These are phyloP conservation scores for Trametes polyzona DNA, from an alignment of 1,284 basidiomycete genomes.

Conservation along the genomic window DNA sequence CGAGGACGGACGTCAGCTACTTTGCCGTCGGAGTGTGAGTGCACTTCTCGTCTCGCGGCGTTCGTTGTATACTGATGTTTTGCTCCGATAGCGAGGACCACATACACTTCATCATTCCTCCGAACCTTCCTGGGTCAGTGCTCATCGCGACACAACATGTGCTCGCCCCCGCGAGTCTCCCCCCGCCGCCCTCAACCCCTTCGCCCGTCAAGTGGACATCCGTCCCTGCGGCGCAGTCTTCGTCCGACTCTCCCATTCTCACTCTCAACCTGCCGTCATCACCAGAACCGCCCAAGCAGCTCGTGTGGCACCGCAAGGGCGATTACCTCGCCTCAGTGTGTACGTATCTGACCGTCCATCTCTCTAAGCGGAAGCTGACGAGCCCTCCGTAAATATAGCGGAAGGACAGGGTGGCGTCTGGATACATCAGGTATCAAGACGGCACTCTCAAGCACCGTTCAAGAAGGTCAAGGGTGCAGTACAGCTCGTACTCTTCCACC, in stretches of 20 bases:
- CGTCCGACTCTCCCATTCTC: constrained; percentile 59
- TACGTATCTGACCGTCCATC: constrained; percentile 45
- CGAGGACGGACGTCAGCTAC: constrained; percentile 81
- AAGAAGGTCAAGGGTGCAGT: constrained; percentile 90
- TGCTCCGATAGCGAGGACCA: constrained; percentile 66
- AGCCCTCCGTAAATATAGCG: constrained; percentile 39
- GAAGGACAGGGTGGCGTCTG: constrained; percentile 75
- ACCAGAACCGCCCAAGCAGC: constrained; percentile 83
- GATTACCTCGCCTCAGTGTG: constrained; percentile 96
- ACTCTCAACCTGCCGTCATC: constrained; percentile 62
- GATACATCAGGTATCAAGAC: constrained; percentile 94
- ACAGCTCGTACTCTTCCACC: constrained; percentile 95
- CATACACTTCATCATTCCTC: constrained; percentile 84
- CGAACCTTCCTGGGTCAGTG: constrained; percentile 64
- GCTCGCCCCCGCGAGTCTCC: constrained; percentile 66
- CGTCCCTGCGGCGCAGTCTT: constrained; percentile 48
- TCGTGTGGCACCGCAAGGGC: constrained; percentile 93
- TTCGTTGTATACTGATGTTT: neutral
- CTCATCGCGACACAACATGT: constrained; percentile 66
- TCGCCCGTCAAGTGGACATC: constrained; percentile 72
- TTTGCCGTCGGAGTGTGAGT: constrained; percentile 85
- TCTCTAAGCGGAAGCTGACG: neutral
- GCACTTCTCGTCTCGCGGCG: neutral
- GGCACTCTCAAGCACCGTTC: constrained; percentile 98
- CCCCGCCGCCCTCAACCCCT: constrained; percentile 59